Evolutionary conservation across 768 basidiomycete species (phyloP), one percentile per base, ranked within the genome.

Genomic region (Kwoniella newhampshirensis): DNA sequence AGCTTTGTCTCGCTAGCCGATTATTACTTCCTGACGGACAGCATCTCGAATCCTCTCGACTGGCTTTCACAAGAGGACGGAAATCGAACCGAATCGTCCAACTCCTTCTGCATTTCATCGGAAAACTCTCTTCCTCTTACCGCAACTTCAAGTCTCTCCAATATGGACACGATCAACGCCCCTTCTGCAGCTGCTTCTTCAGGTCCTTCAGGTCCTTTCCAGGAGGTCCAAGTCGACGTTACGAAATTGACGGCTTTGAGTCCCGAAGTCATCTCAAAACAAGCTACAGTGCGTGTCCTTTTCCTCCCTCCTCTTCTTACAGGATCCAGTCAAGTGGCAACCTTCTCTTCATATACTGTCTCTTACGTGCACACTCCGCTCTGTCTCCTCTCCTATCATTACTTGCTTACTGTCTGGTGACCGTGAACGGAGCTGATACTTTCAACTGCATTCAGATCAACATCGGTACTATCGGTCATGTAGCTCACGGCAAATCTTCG

Each of bases 391-490:
- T n/a, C n/a, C n/a, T n/a, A n/a, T n/a, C n/a, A n/a, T n/a, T n/a
- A n/a, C n/a, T n/a, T n/a, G n/a, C n/a, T n/a, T n/a, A n/a, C n/a
- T n/a, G n/a, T n/a, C n/a, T n/a, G n/a, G n/a, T n/a, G n/a, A n/a
- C n/a, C n/a, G n/a, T n/a, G n/a, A n/a, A n/a, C n/a, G 6, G 32
- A 32, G 48, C 58, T 63, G 36, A 55, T 54, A 7, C 30, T 20
- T 12, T 3, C 41, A 25, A 5, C 3, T 44, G 8, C 18, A 6
- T 39, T 13, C 45, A 57, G 55, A 58, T 58, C 48, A 58, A 58
- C 49, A 58, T 58, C 49, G 93, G 91, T 65, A 99, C 93, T 21
- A 99, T 99, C 73, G 94, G 93, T 51, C 94, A 98, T 83, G 94
- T 99, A 82, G 94, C 94, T 18, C 75, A 75, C 67, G 75, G 75